Evolutionary conservation across 2,329 filamentous ascomycete genomes (phyloP).

Genomic region (Alternaria postmessia): DNA sequence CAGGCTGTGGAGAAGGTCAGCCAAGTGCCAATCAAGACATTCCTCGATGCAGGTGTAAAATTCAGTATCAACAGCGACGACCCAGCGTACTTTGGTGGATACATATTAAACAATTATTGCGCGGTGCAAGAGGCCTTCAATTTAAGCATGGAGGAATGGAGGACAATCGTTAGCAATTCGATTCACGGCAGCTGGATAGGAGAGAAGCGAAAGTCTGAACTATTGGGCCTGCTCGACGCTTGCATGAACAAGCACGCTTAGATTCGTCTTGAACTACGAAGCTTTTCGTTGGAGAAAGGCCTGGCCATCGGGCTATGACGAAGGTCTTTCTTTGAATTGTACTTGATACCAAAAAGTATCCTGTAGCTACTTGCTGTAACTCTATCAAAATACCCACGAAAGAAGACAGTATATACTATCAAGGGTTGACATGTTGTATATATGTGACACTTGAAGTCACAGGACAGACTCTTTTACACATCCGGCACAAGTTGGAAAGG

Average conservation of each 20-base stretch:
- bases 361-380: background rate
- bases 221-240: constrained; percentile 52
- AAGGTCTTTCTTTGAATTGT: background rate
- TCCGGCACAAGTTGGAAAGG: background rate
- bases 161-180: constrained; percentile 65
- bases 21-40: constrained; percentile 66
- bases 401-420: background rate
- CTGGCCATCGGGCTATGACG: background rate
- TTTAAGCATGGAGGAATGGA: constrained; percentile 72
- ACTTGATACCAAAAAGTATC: background rate
- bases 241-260: constrained; percentile 23
- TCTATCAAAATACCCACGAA: background rate
- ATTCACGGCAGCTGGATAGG: constrained; percentile 76
- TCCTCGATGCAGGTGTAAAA: constrained; percentile 69
- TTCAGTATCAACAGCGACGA: constrained; percentile 73
- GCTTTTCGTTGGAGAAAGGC: background rate
- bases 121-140: constrained; percentile 76
- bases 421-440: background rate
- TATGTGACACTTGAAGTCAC: background rate
- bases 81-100: constrained; percentile 68
- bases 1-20: constrained; percentile 56
- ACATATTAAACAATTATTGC: constrained; percentile 78
- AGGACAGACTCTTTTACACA: background rate
- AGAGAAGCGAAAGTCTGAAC: constrained; percentile 66
- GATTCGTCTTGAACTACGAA: background rate